phyloP scores from a whole-genome alignment of 2,329 filamentous ascomycete genomes.

The Westerdykella ornata region DNA sequence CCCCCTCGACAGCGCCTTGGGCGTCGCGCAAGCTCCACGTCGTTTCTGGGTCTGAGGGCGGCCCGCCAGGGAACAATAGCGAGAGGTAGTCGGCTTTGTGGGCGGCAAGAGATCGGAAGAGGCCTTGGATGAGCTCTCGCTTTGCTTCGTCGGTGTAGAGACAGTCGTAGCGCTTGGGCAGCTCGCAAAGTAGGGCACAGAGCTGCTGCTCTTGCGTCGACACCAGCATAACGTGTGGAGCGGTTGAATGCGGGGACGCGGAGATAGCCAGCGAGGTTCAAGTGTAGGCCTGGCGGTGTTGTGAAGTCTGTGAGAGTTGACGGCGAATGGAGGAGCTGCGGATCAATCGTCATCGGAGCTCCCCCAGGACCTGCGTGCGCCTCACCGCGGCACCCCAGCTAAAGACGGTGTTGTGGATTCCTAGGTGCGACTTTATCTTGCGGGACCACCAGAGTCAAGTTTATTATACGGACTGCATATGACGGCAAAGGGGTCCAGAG shows the following conservation, averaged over 20 bases:
- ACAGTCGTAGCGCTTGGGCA: slow-evolving; percentile 66
- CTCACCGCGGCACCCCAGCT: no score
- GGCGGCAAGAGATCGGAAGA: slow-evolving; percentile 82
- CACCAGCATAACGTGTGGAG: slow-evolving; percentile 38
- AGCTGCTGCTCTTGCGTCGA: slow-evolving; percentile 66
- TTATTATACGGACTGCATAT: no score
- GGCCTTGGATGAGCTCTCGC: slow-evolving; percentile 64
- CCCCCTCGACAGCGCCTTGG: slow-evolving; percentile 86
- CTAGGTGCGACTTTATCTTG: no score
- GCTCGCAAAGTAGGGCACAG: slow-evolving; percentile 70
- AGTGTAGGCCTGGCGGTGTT: no score
- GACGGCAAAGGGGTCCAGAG: no score
- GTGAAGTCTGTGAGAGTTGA: no score
- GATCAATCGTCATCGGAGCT: no score
- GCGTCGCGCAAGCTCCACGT: slow-evolving; percentile 74
- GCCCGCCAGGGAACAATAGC: slow-evolving; percentile 75
- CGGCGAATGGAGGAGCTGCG: no score
- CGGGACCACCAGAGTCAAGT: no score
- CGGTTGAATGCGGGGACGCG: background rate
- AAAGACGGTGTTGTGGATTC: no score
- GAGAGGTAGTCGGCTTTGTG: slow-evolving; percentile 66
- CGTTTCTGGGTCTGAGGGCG: slow-evolving; percentile 48
- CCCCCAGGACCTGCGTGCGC: no score
- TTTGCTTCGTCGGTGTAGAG: slow-evolving; percentile 68
- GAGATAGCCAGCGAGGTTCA: no score